phyloP scores from a whole-genome alignment of 352 stramenopile genomes.

The Pythium phragmitis region DNA sequence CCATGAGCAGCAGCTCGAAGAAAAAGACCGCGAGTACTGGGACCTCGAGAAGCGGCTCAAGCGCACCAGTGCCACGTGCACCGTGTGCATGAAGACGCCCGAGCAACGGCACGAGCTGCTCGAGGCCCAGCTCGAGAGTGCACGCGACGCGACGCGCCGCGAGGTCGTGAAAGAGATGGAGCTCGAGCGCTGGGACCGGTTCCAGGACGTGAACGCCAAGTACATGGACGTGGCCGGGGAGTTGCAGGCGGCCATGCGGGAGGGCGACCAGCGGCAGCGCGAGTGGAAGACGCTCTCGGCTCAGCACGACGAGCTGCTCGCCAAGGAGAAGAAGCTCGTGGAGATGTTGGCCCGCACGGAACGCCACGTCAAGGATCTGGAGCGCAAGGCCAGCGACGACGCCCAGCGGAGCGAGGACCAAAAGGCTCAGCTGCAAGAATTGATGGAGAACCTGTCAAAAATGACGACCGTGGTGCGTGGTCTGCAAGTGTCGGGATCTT shows the following conservation, averaged over 20 bases:
- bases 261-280: conserved; percentile 29
- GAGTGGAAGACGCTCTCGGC: conserved; percentile 20
- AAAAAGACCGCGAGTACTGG: conserved; percentile 55
- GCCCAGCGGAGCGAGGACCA: conserved; percentile 35
- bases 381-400: conserved; percentile 25
- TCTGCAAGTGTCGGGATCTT: not conserved
- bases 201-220: conserved; percentile 68
- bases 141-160: conserved; percentile 49
- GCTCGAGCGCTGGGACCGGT: conserved; percentile 61
- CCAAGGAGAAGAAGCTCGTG: conserved; percentile 36
- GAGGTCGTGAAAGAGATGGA: conserved; percentile 57
- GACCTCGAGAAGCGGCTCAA: conserved; percentile 68
- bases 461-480: conserved; percentile 39
- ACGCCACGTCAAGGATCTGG: conserved; percentile 32
- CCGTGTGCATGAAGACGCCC: conserved; percentile 49
- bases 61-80: conserved; percentile 42
- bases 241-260: conserved; percentile 33
- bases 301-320: conserved; percentile 21
- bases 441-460: conserved; percentile 67
- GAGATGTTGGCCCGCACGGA: conserved; percentile 24
- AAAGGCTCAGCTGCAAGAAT: conserved; percentile 64
- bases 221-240: conserved; percentile 55
- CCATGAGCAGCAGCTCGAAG: conserved; percentile 46
- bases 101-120: conserved; percentile 49
- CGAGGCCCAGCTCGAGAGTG: conserved; percentile 36